Percentiles rank a stretch among this genome's conserved stretches.
Conservation (phyloP, 2,329 filamentous ascomycete genomes). For the Neopestalotiopsis sp. region DNA sequence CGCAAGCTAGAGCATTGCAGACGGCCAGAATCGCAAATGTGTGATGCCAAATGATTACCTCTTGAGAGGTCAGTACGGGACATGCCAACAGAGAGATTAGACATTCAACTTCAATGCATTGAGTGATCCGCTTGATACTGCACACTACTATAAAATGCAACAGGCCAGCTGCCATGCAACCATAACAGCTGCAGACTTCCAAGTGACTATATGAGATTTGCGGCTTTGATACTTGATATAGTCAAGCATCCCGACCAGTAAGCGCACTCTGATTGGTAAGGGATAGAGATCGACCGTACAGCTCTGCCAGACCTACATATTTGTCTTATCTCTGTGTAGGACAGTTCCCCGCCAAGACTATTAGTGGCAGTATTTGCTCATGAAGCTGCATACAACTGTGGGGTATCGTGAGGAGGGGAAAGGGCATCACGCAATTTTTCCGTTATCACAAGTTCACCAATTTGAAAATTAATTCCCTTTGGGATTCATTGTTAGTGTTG, state of each 20-base stretch:
- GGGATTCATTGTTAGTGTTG: neutral
- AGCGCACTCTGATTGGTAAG: conserved; percentile 7
- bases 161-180: too few relatives aligned
- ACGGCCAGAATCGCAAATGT: too few relatives aligned
- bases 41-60: too few relatives aligned
- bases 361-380: conserved; percentile 15
- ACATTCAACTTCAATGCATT: too few relatives aligned
- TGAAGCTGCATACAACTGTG: conserved; percentile 12
- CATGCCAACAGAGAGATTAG: too few relatives aligned
- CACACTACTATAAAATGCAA: too few relatives aligned
- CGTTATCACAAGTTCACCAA: neutral
- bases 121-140: too few relatives aligned
- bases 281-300: neutral
- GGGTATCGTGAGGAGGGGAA: conserved; percentile 4
- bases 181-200: too few relatives aligned
- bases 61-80: too few relatives aligned
- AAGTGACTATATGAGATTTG: neutral
- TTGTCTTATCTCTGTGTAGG: conserved; percentile 6
- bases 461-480: too few relatives aligned
- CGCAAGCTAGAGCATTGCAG: too few relatives aligned
- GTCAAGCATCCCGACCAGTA: neutral
- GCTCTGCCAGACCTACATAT: neutral
- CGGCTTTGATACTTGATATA: neutral
- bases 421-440: conserved; percentile 11
- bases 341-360: conserved; percentile 3